Base-by-base conservation (phyloP, 495 filamentous ascomycete species). In the Trichoderma reesei region DNA sequence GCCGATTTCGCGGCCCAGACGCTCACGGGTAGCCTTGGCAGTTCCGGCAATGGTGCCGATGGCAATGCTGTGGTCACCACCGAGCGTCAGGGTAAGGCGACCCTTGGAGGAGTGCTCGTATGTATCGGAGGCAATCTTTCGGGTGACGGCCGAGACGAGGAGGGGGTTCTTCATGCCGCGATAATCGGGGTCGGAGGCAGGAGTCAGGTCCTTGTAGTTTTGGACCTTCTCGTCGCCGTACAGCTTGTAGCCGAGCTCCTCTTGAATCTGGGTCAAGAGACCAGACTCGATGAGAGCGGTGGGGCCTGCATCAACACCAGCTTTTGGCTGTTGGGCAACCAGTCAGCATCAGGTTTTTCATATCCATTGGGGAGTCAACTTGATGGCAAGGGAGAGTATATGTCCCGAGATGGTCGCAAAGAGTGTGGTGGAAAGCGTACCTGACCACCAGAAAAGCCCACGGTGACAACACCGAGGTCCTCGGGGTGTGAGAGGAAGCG, bases 401-500 rank as follows among this genome's bases (percentile, higher is more conserved):
- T 63, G 33, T 13, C n/a, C n/a, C n/a, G n/a, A n/a, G n/a, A n/a
- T n/a, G n/a, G 38, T 38, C 38, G 33, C 37, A 65, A 16, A 63
- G 33, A 36, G 20, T 44, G 20, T 56, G 13, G 26, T 46, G 38
- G 37, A 20, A 36, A 59, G 68, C 78, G 68, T 84, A 93, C 92
- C 83, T 98, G 94, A 61, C 94, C 94, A 69, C 95, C 94, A 63
- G 92, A 96, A 82, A 98, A 98, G 65, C 93, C 93, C 20, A 98
- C 94, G 36, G 93, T 92, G 44, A 98, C 90, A 61, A 98, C 82
- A 64, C 94, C 94, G 63, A 98, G 83, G 67, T 97, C 85, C 72
- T 88, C 79, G 61, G 84, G 81, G 66, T 85, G 79, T 66, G 86
- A 76, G 65, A 98, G 89, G 78, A 96, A 98, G 61, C 41, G 61